Percentiles rank a stretch among this genome's conserved stretches.
phyloP scores from a whole-genome alignment of 768 basidiomycete genomes.

The Scleroderma bovista region DNA sequence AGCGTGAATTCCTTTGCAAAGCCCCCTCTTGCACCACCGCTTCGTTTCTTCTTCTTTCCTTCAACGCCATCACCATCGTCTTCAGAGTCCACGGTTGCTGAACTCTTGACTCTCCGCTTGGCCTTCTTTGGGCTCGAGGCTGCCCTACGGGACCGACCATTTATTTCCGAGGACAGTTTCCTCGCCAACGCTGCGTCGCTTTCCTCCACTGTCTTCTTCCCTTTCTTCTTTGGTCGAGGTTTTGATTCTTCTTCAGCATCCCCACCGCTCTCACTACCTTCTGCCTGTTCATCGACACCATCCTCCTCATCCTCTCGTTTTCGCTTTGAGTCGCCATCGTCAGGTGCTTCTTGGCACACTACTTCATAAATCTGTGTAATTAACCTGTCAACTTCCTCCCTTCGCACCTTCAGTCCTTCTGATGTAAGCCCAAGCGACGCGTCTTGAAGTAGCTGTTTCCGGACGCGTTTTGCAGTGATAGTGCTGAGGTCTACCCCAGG shows the following conservation, averaged over 20 bases:
- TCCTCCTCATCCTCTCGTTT: constrained; percentile 24
- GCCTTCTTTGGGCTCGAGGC: constrained; percentile 39
- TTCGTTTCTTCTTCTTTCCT: constrained; percentile 45
- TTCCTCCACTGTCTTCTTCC: constrained; percentile 46
- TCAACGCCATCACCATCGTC: constrained; percentile 45
- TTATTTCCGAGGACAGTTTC: constrained; percentile 64
- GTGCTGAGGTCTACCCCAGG: constrained; percentile 73
- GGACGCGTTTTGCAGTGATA: constrained; percentile 86
- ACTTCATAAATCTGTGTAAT: constrained; percentile 63
- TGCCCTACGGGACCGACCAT: constrained; percentile 51
- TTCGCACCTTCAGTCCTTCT: constrained; percentile 61
- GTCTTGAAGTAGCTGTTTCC: constrained; percentile 59
- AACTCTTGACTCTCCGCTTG: constrained; percentile 45
- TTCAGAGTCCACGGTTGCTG: constrained; percentile 43
- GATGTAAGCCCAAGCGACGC: constrained; percentile 45
- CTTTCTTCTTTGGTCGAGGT: constrained; percentile 36
- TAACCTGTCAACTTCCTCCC: constrained; percentile 59
- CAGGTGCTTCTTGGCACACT: constrained; percentile 37
- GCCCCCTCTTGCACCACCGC: constrained; percentile 57
- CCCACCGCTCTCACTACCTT: constrained; percentile 8
- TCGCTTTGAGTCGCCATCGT: too few relatives aligned
- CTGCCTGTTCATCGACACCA: constrained; percentile 12
- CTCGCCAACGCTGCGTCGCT: constrained; percentile 69
- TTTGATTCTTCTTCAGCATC: constrained; percentile 14
- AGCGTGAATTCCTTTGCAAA: constrained; percentile 74